Base-by-base conservation (phyloP, 306 rosid species). In the Quercus agrifolia region DNA sequence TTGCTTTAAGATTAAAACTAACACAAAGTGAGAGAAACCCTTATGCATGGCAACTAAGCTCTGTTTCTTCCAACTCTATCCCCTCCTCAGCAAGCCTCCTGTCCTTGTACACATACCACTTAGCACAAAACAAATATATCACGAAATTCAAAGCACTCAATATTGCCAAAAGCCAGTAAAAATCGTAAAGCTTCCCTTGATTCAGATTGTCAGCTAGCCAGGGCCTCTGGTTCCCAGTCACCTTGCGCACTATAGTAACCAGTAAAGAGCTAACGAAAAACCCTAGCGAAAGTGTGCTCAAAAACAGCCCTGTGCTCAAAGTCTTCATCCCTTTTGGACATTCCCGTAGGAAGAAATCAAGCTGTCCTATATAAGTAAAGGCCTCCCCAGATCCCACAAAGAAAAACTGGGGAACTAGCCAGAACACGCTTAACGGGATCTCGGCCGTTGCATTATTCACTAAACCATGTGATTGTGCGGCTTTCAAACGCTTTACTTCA, bases 311-410 rank as follows among this genome's bases (percentile, higher is more conserved):
- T 1, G 97, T 94, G 83, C 99, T 94, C 93, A 91, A 90, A 0
- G 97, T 92, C 80, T 92, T 92, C 97, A 92, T 94, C 59, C 99
- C 97, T 71, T 92, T 91, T 0, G 99, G 97, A 21, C 97, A 92
- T 75, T 94, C 99, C 61, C 95, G 83, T 0, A 92, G 85, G 77
- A 94, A 92, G 59, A 94, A 94, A 51, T 91, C 94, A 4, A 94
- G 81, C 56, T 94, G 97, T 0, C 99, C 99, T 74, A 90, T 89
- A 41, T 94, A 92, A 44, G 83, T 92, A 57, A 92, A 92, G 10
- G 97, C 99, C 83, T 94, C 97, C 0, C 97, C 99, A 0, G 86
- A 62, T 19, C 99, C 99, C 30, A 94, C 97, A 3, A 94, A 17
- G 88, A 92, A 84, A 70, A 90, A 90, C 76, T 94, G 99, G 1